Percentiles rank a stretch among this genome's conserved stretches.
These are phyloP conservation scores for Penicillium taxi DNA, from an alignment of 495 filamentous ascomycete species.

Conservation along the genomic window DNA sequence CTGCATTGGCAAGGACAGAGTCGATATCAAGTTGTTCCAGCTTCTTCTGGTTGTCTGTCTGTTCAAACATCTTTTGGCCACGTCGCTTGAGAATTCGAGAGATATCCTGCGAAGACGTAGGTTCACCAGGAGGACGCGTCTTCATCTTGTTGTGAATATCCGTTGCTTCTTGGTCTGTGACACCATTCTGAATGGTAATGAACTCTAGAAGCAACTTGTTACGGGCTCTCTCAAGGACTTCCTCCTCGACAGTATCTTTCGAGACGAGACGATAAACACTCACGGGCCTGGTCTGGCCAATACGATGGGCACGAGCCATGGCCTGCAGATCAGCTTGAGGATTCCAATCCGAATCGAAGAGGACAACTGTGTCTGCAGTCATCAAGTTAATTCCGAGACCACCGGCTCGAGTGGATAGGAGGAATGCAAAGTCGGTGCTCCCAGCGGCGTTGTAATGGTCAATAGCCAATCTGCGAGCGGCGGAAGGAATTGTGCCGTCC, in stretches of 20 bases:
- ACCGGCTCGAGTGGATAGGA: slow-evolving; percentile 90
- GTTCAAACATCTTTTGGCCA: slow-evolving; percentile 95
- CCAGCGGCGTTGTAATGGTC: slow-evolving; percentile 95
- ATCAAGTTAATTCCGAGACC: slow-evolving; percentile 97
- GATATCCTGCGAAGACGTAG: slow-evolving; percentile 81
- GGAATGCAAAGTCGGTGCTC: slow-evolving; percentile 92
- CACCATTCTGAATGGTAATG: slow-evolving; percentile 91
- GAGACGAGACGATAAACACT: slow-evolving; percentile 92
- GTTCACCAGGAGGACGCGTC: slow-evolving; percentile 56
- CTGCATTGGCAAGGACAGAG: slow-evolving; percentile 88
- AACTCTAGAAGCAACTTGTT: slow-evolving; percentile 99
- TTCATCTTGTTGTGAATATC: slow-evolving; percentile 68
- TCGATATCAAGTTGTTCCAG: slow-evolving; percentile 98
- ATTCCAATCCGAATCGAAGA: slow-evolving; percentile 99
- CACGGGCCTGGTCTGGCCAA: slow-evolving; percentile 91
- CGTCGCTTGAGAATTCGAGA: slow-evolving; percentile 87
- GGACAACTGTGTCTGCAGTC: slow-evolving; percentile 95
- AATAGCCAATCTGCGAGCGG: slow-evolving; percentile 79
- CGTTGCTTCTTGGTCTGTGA: slow-evolving; percentile 74
- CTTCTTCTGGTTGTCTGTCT: slow-evolving; percentile 89
- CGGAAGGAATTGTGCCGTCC: slow-evolving; percentile 87
- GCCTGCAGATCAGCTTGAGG: slow-evolving; percentile 96
- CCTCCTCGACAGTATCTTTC: slow-evolving; percentile 97
- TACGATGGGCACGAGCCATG: slow-evolving; percentile 96
- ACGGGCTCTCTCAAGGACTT: slow-evolving; percentile 87